phyloP scores from a whole-genome alignment of 371 early-diverging fungal genomes.

The Lichtheimia hyalospora region DNA sequence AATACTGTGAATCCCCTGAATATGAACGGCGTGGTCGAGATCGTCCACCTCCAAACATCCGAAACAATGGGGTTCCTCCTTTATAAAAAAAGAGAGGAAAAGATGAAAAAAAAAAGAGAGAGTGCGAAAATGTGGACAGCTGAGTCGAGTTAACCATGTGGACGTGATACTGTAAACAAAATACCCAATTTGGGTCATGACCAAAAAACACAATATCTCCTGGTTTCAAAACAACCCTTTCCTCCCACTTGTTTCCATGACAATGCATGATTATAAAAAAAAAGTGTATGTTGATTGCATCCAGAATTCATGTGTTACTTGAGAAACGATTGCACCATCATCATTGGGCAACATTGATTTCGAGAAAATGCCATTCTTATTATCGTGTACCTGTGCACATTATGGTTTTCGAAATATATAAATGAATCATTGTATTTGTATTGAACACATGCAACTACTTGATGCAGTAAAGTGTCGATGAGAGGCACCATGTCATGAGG shows the following conservation, averaged over 20 bases:
- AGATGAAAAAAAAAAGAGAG: neutral
- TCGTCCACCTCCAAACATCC: conserved; percentile 6
- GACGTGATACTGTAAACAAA: neutral
- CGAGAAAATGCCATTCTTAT: no score
- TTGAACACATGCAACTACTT: no score
- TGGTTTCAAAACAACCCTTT: neutral
- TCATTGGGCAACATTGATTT: neutral
- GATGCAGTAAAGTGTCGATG: no score
- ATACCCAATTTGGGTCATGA: neutral
- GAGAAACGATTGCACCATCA: neutral
- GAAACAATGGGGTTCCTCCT: neutral
- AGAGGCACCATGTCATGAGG: no score
- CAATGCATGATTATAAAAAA: neutral
- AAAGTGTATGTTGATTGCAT: neutral
- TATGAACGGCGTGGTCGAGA: conserved; percentile 2
- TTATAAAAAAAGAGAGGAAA: neutral
- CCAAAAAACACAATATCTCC: neutral
- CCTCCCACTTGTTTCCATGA: no score
- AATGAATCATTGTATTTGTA: no score
- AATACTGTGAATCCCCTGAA: neutral
- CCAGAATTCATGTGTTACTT: no score
- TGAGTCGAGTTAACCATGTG: neutral
- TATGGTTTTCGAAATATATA: no score
- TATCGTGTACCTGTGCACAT: no score
- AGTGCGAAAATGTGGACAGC: neutral